These are phyloP conservation scores for Phytophthora palmivora DNA, from an alignment of 352 stramenopile species.

Conservation along the genomic window DNA sequence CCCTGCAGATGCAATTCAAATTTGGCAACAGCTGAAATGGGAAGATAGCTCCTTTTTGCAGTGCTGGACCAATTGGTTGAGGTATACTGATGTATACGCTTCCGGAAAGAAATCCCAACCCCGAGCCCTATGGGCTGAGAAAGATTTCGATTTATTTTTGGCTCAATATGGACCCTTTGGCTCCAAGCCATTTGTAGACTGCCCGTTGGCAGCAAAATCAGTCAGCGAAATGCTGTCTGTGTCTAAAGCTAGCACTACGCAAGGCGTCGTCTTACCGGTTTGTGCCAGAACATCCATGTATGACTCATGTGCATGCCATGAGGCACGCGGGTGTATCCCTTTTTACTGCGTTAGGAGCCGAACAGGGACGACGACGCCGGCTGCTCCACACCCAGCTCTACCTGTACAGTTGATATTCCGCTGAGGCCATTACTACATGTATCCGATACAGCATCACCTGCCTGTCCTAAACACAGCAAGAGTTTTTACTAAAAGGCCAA, in stretches of 20 bases:
- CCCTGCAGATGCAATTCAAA: no score
- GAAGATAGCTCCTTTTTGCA: no score
- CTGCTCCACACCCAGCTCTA: neutral
- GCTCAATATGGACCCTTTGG: slow-evolving; percentile 1
- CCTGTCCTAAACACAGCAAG: slow-evolving; percentile 12
- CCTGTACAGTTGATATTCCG: slow-evolving; percentile 8
- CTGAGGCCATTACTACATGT: slow-evolving; percentile 12
- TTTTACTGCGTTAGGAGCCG: slow-evolving; percentile 25
- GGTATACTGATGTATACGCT: slow-evolving; percentile 5
- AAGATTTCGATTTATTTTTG: slow-evolving; percentile 11
- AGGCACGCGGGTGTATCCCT: slow-evolving; percentile 3
- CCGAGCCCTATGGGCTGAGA: slow-evolving; percentile 8
- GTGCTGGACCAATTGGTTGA: neutral
- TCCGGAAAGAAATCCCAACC: neutral
- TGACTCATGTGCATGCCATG: no score
- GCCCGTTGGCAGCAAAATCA: no score
- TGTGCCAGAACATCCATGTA: slow-evolving; percentile 5
- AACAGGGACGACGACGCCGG: slow-evolving; percentile 7
- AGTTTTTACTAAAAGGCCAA: neutral
- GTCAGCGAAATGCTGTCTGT: neutral
- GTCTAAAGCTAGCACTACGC: neutral
- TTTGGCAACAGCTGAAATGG: no score
- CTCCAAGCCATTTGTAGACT: neutral
- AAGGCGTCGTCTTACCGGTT: slow-evolving; percentile 13
- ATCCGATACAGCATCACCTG: slow-evolving; percentile 17